Conservation (phyloP, 345 rosid species). For the Populus alba region DNA sequence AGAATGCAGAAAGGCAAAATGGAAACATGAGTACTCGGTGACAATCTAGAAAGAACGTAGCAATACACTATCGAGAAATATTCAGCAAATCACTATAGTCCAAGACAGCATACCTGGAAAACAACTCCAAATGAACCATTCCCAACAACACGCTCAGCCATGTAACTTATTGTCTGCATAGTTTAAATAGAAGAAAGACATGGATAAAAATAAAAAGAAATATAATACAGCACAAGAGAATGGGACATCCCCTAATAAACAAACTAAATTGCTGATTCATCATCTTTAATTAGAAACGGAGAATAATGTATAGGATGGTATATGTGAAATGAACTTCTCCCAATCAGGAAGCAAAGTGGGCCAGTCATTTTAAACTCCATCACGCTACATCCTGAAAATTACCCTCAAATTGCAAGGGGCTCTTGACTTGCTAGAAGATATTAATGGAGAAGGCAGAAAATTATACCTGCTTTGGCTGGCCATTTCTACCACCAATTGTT, state of each 20-base stretch:
- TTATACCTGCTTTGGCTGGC: conserved; percentile 89
- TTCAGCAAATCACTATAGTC: not conserved
- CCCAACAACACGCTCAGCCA: conserved; percentile 99
- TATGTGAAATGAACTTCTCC: not conserved
- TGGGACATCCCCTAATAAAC: not conserved
- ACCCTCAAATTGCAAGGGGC: not conserved
- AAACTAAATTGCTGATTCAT: not conserved
- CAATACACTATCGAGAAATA: not conserved
- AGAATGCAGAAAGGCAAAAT: not conserved
- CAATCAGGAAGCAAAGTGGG: not conserved
- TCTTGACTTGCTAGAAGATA: not conserved
- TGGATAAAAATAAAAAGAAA: not conserved
- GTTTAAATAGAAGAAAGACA: not conserved
- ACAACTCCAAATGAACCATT: conserved; percentile 98
- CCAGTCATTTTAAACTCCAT: not conserved
- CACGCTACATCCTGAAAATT: not conserved
- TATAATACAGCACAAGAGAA: not conserved
- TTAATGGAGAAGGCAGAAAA: not conserved
- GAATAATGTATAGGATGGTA: conserved; percentile 1
- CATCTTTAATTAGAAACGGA: not conserved
- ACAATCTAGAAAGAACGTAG: not conserved
- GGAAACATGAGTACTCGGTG: not conserved
- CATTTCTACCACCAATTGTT: conserved; percentile 94
- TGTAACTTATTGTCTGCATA: conserved; percentile 83
- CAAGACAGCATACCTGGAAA: conserved; percentile 59